These are phyloP conservation scores for Chrysosporium keratinophilum DNA, from an alignment of 2,329 filamentous ascomycete genomes.

Conservation along the genomic window DNA sequence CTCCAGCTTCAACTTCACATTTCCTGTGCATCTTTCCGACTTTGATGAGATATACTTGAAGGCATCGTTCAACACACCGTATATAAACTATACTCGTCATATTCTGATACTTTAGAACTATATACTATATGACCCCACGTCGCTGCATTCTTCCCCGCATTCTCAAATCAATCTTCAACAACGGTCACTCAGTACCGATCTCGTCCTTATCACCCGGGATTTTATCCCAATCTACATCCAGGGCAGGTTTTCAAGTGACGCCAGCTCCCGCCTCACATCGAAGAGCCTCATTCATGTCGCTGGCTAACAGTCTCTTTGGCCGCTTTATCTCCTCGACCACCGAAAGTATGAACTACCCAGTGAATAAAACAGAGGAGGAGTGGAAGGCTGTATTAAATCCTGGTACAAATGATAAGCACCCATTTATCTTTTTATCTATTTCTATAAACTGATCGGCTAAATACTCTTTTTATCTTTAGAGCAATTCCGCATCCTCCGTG, in stretches of 20 bases:
- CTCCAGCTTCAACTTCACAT: neutral
- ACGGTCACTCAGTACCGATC: neutral
- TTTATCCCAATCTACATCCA: neutral
- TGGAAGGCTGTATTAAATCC: conserved; percentile 77
- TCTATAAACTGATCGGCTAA: neutral
- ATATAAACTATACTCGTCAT: too few species aligned
- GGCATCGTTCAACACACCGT: too few species aligned
- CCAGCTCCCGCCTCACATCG: neutral
- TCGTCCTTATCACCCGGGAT: neutral
- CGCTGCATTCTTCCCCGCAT: conserved; percentile 1
- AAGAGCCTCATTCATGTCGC: conserved; percentile 48
- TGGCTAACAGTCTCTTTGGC: conserved; percentile 65
- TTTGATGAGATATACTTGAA: too few species aligned
- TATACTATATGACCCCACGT: neutral
- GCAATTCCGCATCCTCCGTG: conserved; percentile 85
- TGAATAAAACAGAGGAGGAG: conserved; percentile 68
- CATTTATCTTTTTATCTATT: neutral
- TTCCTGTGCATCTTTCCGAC: neutral
- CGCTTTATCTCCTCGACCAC: conserved; percentile 43
- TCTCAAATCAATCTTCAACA: neutral
- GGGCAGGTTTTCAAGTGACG: neutral
- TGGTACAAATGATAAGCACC: conserved; percentile 46
- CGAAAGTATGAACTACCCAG: conserved; percentile 35
- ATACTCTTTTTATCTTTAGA: conserved; percentile 44
- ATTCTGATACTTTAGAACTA: neutral